phyloP scores from a whole-genome alignment of 2,329 filamentous ascomycete species.

The Aspergillus sp. region DNA sequence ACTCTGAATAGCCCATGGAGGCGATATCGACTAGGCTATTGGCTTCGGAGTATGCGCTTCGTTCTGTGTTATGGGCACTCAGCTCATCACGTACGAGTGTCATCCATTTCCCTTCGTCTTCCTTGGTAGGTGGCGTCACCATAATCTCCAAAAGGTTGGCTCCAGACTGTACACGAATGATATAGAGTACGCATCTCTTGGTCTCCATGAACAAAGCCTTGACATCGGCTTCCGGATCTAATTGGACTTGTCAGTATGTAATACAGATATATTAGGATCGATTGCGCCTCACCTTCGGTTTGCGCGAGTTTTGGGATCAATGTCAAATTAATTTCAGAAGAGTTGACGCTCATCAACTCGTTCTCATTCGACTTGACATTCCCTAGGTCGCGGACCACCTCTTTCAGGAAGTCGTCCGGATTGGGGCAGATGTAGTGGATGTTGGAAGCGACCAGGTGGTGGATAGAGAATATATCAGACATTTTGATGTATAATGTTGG shows the following conservation, averaged over 20 bases:
- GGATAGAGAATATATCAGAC: conserved; percentile 93
- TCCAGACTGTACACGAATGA: conserved; percentile 93
- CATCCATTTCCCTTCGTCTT: conserved; percentile 89
- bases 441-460: conserved; percentile 80
- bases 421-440: conserved; percentile 73
- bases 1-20: conserved; percentile 81
- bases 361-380: conserved; percentile 96
- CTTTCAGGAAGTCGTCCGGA: conserved; percentile 83
- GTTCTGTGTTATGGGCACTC: conserved; percentile 63
- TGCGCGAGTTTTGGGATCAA: conserved; percentile 87
- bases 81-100: conserved; percentile 80
- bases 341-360: conserved; percentile 83
- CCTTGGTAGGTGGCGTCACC: conserved; percentile 79
- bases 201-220: conserved; percentile 98
- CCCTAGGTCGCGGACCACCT: conserved; percentile 89
- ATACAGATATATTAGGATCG: background rate
- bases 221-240: conserved; percentile 85
- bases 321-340: conserved; percentile 87
- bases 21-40: conserved; percentile 85
- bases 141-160: conserved; percentile 92
- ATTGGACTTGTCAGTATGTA: conserved; percentile 14
- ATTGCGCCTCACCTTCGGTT: conserved; percentile 59
- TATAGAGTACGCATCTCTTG: conserved; percentile 94
- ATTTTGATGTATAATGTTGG: conserved; percentile 99
- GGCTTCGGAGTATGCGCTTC: conserved; percentile 84